Evolutionary conservation across 108 stramenopile genomes (phyloP), one percentile per base, ranked within the genome.

Genomic region (Cyclotella atomus): DNA sequence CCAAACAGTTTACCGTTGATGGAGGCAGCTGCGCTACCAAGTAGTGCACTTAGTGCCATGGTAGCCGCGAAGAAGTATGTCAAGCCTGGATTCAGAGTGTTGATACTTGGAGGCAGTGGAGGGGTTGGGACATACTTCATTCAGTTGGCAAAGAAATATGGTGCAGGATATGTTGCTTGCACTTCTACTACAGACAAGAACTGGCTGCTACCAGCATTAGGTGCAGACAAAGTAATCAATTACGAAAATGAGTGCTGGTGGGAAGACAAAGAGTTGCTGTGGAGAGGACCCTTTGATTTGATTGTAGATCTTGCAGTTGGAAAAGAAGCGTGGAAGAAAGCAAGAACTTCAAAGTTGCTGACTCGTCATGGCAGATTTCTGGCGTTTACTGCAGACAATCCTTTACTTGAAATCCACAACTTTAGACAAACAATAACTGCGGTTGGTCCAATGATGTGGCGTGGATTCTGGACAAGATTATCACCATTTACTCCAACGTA

Each of bases 51-150:
- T 25, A 66, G 76, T 14, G 79, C 85, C 15, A 49, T 46, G 35
- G 46, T 33, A 21, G 79, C 68, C 0, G 71, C 43, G 7, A 49
- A 75, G 65, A 45, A 68, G 23, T 60, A 62, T 45, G 72, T 80
- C 0, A 82, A 72, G 36, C 57, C 55, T 20, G 82, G 82, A 9
- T 65, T 82, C 19, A 75, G 87, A 25, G 79, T 84, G 14, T 33
- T 88, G 53, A 67, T 88, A 0, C 74, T 88, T 34, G 87, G 87
- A 16, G 85, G 85, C 15, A 76, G 77, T 47, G 87, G 87, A 12
- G 87, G 85, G 16, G 83, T 85, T 24, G 87, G 87, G 2, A 67
- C 65, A 10, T 77, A 67, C 23, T 50, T 84, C 9, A 32, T 86
- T 46, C 83, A 86, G 63, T 35, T 83, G 9, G 71, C 70, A 7